phyloP scores from a whole-genome alignment of 371 early-diverging fungal genomes.

The Parasitella parasitica region DNA sequence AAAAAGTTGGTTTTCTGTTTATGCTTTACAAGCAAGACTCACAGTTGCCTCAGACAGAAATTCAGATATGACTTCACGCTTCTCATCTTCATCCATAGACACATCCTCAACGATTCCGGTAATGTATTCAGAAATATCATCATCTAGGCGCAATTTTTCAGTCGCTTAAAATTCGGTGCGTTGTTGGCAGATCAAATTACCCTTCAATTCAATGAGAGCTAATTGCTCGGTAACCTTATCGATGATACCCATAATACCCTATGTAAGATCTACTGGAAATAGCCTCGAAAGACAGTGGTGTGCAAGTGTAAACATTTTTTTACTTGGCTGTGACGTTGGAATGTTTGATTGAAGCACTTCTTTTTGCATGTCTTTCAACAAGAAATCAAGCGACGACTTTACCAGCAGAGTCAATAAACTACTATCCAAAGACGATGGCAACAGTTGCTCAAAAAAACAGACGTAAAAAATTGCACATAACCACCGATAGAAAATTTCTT shows the following conservation, averaged over 20 bases:
- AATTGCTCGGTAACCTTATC: constrained; percentile 32
- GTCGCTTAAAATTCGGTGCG: neutral
- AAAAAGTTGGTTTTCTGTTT: too few relatives aligned
- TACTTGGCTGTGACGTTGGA: neutral
- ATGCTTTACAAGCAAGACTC: too few relatives aligned
- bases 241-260: constrained; percentile 19
- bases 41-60: constrained; percentile 55
- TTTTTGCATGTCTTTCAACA: neutral
- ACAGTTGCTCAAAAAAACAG: neutral
- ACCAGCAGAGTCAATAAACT: constrained; percentile 6
- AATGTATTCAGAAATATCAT: constrained; percentile 56
- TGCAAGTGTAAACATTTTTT: neutral
- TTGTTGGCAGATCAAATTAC: neutral
- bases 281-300: neutral
- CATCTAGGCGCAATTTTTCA: constrained; percentile 18
- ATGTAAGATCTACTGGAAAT: too few relatives aligned
- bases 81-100: constrained; percentile 55
- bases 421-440: neutral
- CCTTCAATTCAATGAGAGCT: constrained; percentile 26
- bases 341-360: neutral
- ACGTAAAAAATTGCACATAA: neutral
- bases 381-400: constrained; percentile 3
- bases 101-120: constrained; percentile 57
- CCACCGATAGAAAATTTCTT: neutral
- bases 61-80: constrained; percentile 56